Conservation (phyloP, 352 stramenopile species). For the Phytophthora nicotianae region DNA sequence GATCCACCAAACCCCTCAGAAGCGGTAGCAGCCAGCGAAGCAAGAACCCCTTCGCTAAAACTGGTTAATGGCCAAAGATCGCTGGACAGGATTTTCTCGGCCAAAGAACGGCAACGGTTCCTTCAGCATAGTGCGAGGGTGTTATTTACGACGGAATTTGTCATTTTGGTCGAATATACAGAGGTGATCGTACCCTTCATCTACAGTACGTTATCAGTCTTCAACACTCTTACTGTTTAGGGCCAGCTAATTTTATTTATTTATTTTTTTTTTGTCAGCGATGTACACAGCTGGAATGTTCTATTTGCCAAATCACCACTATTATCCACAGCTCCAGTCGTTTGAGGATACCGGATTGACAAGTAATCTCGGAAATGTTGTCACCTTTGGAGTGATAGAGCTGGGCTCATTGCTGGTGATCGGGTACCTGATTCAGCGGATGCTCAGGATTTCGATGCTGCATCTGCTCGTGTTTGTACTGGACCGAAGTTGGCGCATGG, state of each 20-base stretch:
- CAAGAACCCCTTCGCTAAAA: neutral
- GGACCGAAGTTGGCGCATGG: constrained; percentile 13
- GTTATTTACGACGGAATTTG: neutral
- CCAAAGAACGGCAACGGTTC: neutral
- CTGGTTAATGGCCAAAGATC: neutral
- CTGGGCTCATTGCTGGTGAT: neutral
- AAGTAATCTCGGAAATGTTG: neutral
- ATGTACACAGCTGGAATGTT: neutral
- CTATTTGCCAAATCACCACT: neutral
- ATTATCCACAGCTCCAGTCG: neutral
- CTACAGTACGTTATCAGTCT: neutral
- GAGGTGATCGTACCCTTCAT: neutral
- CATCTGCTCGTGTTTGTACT: neutral
- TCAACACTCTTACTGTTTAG: no score
- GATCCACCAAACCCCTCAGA: neutral
- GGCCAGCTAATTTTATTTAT: no score
- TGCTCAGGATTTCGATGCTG: neutral
- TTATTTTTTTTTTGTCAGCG: no score
- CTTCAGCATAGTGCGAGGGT: neutral
- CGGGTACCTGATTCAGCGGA: neutral
- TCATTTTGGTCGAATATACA: neutral
- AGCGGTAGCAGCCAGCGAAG: neutral
- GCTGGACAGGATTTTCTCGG: neutral
- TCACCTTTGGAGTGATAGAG: neutral
- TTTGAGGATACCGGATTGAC: neutral